Base-by-base conservation (phyloP, 352 stramenopile genomes). In the Pythium rhizo-oryzae region DNA sequence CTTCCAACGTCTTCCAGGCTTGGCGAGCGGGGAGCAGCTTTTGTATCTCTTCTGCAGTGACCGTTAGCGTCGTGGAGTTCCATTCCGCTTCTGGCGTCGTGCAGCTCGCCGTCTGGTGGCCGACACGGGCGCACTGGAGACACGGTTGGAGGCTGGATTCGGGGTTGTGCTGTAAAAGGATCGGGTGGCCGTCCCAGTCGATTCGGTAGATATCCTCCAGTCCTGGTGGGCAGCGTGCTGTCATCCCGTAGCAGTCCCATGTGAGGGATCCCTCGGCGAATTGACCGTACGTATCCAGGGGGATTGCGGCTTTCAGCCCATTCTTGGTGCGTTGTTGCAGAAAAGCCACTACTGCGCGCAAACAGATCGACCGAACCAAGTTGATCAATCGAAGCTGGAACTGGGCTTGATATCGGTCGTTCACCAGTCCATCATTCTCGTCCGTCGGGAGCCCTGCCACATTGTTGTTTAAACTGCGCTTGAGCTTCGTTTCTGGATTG, bases 231-330 rank as follows among this genome's bases (percentile, higher is more conserved):
- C 65, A 72, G 13, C 12, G n/a, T 0, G n/a, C 8, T 0, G 12
- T 58, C 5, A 28, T 47, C 1, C 11, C 35, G 23, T 35, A 59
- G n/a, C 67, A 44, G 24, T 72, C 65, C 50, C 58, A 72, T n/a
- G 52, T 41, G 4, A 72, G 11, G 0, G 65, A 72, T 19, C 59
- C 64, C 1, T 61, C 58, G 1, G 65, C 64, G 8, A 30, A 5
- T 23, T 28, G 41, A 0, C 65, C 65, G 41, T 67, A 72, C 4
- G 57, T 39, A 39, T 72, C 65, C 12, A 72, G 16, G 2, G 65
- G 65, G 4, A 57, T 24, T 0, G 13, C 58, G 18, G 63, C 56
- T 13, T 54, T 28, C 11, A 72, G 15, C 0, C 37, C 52, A 19
- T 60, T 57, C 0, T 53, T 16, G 24, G 57, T 65, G 13, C 52